A percentile compares a stretch with the other conserved stretches of the same genome.
phyloP scores from a whole-genome alignment of 495 filamentous ascomycete species.

The Tuber aestivum region DNA sequence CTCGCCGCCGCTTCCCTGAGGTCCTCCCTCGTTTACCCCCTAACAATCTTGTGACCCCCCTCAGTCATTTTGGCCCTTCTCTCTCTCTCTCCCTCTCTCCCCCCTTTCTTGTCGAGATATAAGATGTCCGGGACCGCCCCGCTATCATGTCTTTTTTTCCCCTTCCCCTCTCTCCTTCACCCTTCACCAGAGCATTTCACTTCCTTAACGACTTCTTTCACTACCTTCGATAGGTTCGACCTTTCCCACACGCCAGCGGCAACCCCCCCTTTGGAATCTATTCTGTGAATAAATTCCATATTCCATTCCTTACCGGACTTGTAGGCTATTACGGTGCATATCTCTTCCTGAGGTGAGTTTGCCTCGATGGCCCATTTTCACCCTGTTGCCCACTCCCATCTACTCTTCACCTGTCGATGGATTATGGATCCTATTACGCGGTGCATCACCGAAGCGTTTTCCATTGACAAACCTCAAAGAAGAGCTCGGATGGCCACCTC shows the following conservation, averaged over 20 bases:
- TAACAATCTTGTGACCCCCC: too few relatives aligned
- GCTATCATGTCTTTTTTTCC: not conserved
- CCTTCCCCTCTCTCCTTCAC: conserved; percentile 18
- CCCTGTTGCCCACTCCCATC: not conserved
- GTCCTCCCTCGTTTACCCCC: too few relatives aligned
- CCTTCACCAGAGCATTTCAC: conserved; percentile 18
- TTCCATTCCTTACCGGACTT: conserved; percentile 26
- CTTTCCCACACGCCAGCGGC: conserved; percentile 42
- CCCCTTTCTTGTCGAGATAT: conserved; percentile 6
- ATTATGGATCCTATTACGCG: conserved; percentile 7
- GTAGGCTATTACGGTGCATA: conserved; percentile 17
- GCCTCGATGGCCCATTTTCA: not conserved
- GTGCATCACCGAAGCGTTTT: not conserved
- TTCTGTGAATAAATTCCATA: conserved; percentile 40
- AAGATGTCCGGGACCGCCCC: conserved; percentile 21
- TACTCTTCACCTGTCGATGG: not conserved
- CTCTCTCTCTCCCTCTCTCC: not conserved
- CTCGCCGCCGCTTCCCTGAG: too few relatives aligned
- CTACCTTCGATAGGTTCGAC: conserved; percentile 39
- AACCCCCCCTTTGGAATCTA: conserved; percentile 26
- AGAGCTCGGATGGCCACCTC: not conserved
- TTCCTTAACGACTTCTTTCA: conserved; percentile 18
- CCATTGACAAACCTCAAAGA: not conserved
- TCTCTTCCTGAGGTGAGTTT: conserved; percentile 7
- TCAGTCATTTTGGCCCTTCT: too few relatives aligned